These are phyloP conservation scores for Ceratobasidium sp. DNA, from an alignment of 1,284 basidiomycete genomes.

Conservation along the genomic window DNA sequence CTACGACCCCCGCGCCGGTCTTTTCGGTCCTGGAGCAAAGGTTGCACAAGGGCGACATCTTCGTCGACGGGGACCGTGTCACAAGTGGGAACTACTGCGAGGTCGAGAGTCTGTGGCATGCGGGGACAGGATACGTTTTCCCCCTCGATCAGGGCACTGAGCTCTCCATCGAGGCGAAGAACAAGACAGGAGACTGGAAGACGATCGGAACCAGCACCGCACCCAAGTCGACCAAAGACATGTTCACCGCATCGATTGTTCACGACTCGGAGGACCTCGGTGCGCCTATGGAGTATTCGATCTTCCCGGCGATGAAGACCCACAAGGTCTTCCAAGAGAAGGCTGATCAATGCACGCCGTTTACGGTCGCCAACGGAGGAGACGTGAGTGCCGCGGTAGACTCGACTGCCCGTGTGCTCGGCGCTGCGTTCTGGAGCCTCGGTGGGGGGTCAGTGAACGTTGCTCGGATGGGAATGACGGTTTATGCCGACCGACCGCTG, in stretches of 20 bases:
- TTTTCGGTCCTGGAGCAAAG: slow-evolving; percentile 74
- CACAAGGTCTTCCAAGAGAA: slow-evolving; percentile 22
- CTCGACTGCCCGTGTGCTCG: not conserved
- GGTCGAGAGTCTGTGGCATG: slow-evolving; percentile 65
- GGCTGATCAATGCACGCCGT: not conserved
- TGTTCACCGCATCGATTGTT: slow-evolving; percentile 70
- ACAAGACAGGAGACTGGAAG: slow-evolving; percentile 69
- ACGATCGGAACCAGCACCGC: slow-evolving; percentile 68
- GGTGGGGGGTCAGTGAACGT: slow-evolving; percentile 27
- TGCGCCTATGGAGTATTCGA: slow-evolving; percentile 62
- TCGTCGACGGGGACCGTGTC: slow-evolving; percentile 58
- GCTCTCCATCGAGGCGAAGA: slow-evolving; percentile 55
- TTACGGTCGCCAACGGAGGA: slow-evolving; percentile 27
- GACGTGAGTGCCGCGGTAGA: slow-evolving; percentile 34
- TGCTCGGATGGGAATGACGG: slow-evolving; percentile 22
- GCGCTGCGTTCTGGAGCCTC: slow-evolving; percentile 34
- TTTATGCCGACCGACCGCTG: slow-evolving; percentile 26
- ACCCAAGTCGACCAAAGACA: slow-evolving; percentile 62
- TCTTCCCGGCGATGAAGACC: slow-evolving; percentile 59
- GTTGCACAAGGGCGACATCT: slow-evolving; percentile 58
- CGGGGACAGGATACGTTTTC: slow-evolving; percentile 66
- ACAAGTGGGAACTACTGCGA: slow-evolving; percentile 53
- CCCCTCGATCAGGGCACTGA: not conserved
- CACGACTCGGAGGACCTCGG: slow-evolving; percentile 55
- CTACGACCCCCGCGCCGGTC: slow-evolving; percentile 60